These are phyloP conservation scores for Oidiodendron maius DNA, from an alignment of 495 filamentous ascomycete genomes.

Conservation along the genomic window DNA sequence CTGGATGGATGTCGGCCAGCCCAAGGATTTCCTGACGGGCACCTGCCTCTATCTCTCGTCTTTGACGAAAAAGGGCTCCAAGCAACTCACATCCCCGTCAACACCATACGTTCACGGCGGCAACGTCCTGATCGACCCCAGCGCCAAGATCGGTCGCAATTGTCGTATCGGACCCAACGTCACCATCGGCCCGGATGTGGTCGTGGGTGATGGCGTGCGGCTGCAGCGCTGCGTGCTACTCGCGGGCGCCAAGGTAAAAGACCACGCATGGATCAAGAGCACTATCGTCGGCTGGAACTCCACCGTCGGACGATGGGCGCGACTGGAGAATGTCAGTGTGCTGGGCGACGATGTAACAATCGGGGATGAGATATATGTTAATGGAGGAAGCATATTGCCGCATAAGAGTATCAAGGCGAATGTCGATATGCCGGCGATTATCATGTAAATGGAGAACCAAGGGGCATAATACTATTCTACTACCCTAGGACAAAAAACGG, in stretches of 20 bases:
- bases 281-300: conserved; percentile 99
- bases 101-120: conserved; percentile 87
- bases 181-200: conserved; percentile 90
- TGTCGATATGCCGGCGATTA: conserved; percentile 86
- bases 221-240: conserved; percentile 92
- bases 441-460: conserved; percentile 72
- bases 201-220: conserved; percentile 91
- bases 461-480: too few species aligned
- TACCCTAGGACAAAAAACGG: too few species aligned
- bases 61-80: conserved; percentile 86
- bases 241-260: conserved; percentile 88
- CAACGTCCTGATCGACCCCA: conserved; percentile 93
- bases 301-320: conserved; percentile 90
- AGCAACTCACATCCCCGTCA: conserved; percentile 68
- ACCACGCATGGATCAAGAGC: conserved; percentile 99
- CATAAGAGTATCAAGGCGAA: conserved; percentile 99
- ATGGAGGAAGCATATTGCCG: conserved; percentile 91
- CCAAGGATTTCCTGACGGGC: conserved; percentile 95
- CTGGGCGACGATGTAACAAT: conserved; percentile 99
- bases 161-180: conserved; percentile 98
- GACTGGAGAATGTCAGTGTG: conserved; percentile 95
- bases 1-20: conserved; percentile 99
- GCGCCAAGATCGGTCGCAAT: conserved; percentile 95
- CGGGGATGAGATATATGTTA: conserved; percentile 97
- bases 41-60: conserved; percentile 96